phyloP scores from a whole-genome alignment of 2,329 filamentous ascomycete genomes.

The Periglandula ipomoeae region DNA sequence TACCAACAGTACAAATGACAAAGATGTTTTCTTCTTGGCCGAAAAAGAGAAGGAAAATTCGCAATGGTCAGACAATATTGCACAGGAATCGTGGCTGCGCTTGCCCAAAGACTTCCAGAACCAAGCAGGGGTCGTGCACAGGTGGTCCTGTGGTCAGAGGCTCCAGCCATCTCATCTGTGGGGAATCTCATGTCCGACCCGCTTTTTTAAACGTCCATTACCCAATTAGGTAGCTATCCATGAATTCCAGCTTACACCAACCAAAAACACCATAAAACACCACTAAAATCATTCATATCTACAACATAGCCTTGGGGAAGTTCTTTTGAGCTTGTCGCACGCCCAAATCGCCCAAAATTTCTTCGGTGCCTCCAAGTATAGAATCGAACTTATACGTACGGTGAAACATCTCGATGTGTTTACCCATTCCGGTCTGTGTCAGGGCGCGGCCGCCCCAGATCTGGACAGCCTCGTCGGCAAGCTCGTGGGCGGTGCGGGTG shows the following conservation, averaged over 20 bases:
- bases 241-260: not conserved
- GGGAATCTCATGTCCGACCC: too few relatives aligned
- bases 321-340: constrained; percentile 76
- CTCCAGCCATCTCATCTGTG: too few relatives aligned
- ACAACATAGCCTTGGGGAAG: constrained; percentile 80
- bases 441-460: constrained; percentile 78
- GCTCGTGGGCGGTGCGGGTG: constrained; percentile 70
- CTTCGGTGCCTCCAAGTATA: constrained; percentile 72
- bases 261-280: not conserved
- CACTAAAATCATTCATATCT: constrained; percentile 16
- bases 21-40: too few relatives aligned
- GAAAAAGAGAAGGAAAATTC: too few relatives aligned
- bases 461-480: constrained; percentile 75
- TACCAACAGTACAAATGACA: too few relatives aligned
- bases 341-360: constrained; percentile 71
- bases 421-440: constrained; percentile 76
- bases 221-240: not conserved
- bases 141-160: not conserved
- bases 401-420: constrained; percentile 75
- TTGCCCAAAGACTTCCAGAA: too few relatives aligned
- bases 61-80: too few relatives aligned
- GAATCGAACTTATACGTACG: constrained; percentile 75
- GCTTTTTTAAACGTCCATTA: not conserved
- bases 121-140: too few relatives aligned
- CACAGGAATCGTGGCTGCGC: too few relatives aligned